phyloP scores from a whole-genome alignment of 768 basidiomycete species.

The Calocybe gangraenosa region DNA sequence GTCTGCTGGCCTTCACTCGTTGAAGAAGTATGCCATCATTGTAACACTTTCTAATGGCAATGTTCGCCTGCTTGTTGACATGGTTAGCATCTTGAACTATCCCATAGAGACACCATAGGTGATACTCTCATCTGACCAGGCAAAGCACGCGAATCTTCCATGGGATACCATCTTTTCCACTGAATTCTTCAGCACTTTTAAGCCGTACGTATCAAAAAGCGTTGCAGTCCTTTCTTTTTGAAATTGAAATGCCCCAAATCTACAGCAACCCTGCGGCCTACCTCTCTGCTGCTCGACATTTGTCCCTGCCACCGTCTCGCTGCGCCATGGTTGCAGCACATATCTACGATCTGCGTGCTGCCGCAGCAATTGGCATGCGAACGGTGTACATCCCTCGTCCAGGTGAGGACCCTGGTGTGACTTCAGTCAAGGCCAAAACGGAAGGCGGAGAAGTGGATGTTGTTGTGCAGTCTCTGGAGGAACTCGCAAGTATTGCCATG shows the following conservation, averaged over 20 bases:
- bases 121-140: constrained; percentile 29
- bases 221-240: not conserved
- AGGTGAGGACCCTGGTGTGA: constrained; percentile 25
- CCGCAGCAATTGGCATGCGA: constrained; percentile 47
- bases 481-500: constrained; percentile 36
- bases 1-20: constrained; percentile 38
- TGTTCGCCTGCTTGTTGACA: constrained; percentile 53
- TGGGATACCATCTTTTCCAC: constrained; percentile 63
- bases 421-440: constrained; percentile 34
- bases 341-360: constrained; percentile 50
- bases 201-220: constrained; percentile 44
- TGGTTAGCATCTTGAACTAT: constrained; percentile 37
- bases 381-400: constrained; percentile 56
- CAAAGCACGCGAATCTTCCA: constrained; percentile 55
- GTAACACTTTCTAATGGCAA: constrained; percentile 63
- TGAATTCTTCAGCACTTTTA: constrained; percentile 58
- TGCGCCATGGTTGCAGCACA: constrained; percentile 68
- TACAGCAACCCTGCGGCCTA: constrained; percentile 50
- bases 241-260: not conserved
- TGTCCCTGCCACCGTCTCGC: constrained; percentile 43
- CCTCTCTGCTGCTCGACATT: constrained; percentile 41
- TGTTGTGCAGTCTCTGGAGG: constrained; percentile 46
- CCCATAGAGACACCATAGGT: not conserved
- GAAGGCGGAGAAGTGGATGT: constrained; percentile 60
- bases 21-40: constrained; percentile 50